A percentile compares a stretch with the other conserved stretches of the same genome.
Evolutionary conservation across 78 protist genomes (phyloP).

Genomic region (Cavenderia fasciculata): DNA sequence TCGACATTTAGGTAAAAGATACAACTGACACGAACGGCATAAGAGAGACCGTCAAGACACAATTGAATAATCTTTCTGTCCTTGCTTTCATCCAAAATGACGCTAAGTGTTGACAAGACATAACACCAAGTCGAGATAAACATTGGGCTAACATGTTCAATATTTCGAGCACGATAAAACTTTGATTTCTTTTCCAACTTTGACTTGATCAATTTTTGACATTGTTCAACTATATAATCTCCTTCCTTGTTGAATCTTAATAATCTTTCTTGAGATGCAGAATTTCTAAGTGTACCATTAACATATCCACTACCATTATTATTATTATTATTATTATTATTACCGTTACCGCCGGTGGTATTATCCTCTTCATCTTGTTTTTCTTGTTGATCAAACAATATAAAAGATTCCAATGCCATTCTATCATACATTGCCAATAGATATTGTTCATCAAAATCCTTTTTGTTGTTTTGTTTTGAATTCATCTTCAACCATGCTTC

Average conservation of each 20-base stretch:
- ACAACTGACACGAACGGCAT: conserved; percentile 86
- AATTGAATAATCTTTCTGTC: conserved; percentile 33
- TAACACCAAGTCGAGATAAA: conserved; percentile 68
- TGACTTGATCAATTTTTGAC: conserved; percentile 62
- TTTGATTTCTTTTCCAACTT: conserved; percentile 52
- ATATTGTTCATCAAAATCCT: conserved; percentile 35
- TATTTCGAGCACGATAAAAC: conserved; percentile 58
- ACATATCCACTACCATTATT: not conserved
- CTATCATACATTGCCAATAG: conserved; percentile 42
- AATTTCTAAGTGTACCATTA: not conserved
- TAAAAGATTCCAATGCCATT: conserved; percentile 10
- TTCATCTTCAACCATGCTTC: conserved; percentile 67
- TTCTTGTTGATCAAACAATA: conserved; percentile 3
- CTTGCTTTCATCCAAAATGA: conserved; percentile 43
- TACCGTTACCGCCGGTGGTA: not conserved
- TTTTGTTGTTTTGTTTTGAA: conserved; percentile 31
- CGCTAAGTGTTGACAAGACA: conserved; percentile 44
- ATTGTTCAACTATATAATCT: conserved; percentile 63
- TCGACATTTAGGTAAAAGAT: conserved; percentile 90
- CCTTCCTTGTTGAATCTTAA: conserved; percentile 51
- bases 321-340: conserved; percentile 17
- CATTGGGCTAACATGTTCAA: conserved; percentile 74
- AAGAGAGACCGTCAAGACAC: conserved; percentile 90
- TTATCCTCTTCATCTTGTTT: not conserved
- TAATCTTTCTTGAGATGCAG: conserved; percentile 27